Base-by-base conservation (phyloP, 441 rosid genomes). In the Syzygium malaccense region DNA sequence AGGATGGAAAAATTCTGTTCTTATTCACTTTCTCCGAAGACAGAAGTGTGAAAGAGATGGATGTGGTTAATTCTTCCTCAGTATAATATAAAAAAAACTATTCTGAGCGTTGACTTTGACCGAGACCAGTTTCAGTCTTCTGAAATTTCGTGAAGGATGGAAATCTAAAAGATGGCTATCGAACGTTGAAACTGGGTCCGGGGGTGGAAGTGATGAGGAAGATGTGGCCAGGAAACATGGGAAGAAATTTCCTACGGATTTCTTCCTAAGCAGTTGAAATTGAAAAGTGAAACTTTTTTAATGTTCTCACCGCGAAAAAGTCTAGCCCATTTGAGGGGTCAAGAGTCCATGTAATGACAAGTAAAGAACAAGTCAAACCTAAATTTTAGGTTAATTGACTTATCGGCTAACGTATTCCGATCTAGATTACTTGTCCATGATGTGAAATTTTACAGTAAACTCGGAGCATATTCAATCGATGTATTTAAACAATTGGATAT, bases 271-370 rank as follows among this genome's bases (percentile, higher is more conserved):
- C 0, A 5, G 30, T 58, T 26, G 7, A 58, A 58, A 5, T 26
- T 11, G 30, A 2, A 2, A 3, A 58, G 37, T 37, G 66, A 58
- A 11, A 4, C 0, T 11, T 28, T 62, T 14, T 0, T 3, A 3
- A 14, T 10, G 4, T 62, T 13, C 8, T 0, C 0, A 14, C 18
- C 0, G 13, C 0, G 9, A 60, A 60, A 60, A 14, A 60, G 18
- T 14, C 18, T 60, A 60, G 66, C 32, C 32, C 18, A 3, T 60
- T 28, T 23, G 60, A 56, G 26, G 26, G 28, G 13, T 56, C 60
- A 56, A 8, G 13, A 56, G 26, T 56, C 9, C 12, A 23, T 56
- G 28, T 8, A 0, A 4, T 4, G 60, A 7, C 1, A 8, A 56
- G 60, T 56, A 56, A 56, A 23, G 37, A 62, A 14, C 37, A n/a